A percentile compares a stretch with the other conserved stretches of the same genome.
Conservation (phyloP, 1,139 yeast genomes). For the Taphrina pruni region DNA sequence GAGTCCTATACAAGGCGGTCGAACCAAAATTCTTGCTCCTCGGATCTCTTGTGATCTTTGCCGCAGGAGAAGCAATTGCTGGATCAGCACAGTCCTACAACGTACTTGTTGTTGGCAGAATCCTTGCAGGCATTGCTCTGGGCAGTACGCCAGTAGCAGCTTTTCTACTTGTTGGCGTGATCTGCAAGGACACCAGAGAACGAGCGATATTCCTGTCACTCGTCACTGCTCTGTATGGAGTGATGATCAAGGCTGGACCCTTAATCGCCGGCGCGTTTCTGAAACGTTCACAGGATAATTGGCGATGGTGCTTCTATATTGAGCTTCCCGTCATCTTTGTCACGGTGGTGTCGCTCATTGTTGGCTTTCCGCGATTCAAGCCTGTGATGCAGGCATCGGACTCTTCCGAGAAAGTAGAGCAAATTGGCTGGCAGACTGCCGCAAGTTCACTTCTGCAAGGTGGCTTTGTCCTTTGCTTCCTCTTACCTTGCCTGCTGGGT, state of each 20-base stretch:
- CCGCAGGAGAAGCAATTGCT: constrained; percentile 14
- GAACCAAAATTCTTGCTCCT: constrained; percentile 25
- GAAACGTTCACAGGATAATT: neutral
- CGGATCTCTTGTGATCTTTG: neutral
- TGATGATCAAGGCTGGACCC: constrained; percentile 36
- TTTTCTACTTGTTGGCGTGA: constrained; percentile 14
- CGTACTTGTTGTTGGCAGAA: constrained; percentile 19
- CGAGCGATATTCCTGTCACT: constrained; percentile 18
- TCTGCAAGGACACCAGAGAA: constrained; percentile 17
- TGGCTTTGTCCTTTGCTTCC: neutral
- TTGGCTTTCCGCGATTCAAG: constrained; percentile 10
- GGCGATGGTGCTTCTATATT: constrained; percentile 30
- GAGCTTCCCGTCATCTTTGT: constrained; percentile 9
- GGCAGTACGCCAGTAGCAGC: constrained; percentile 17
- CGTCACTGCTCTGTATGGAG: constrained; percentile 28
- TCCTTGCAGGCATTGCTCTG: constrained; percentile 13
- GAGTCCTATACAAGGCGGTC: neutral
- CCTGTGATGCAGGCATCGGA: neutral
- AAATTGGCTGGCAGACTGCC: neutral
- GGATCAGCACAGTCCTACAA: constrained; percentile 12
- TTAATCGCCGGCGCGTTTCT: constrained; percentile 26
- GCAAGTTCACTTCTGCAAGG: constrained; percentile 1
- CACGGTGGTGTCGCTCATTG: neutral
- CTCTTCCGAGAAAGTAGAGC: neutral
- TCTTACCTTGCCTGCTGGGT: constrained; percentile 13